Percentiles rank a stretch among this genome's conserved stretches.
phyloP scores from a whole-genome alignment of 495 filamentous ascomycete genomes.

The Bombardia bombarda region DNA sequence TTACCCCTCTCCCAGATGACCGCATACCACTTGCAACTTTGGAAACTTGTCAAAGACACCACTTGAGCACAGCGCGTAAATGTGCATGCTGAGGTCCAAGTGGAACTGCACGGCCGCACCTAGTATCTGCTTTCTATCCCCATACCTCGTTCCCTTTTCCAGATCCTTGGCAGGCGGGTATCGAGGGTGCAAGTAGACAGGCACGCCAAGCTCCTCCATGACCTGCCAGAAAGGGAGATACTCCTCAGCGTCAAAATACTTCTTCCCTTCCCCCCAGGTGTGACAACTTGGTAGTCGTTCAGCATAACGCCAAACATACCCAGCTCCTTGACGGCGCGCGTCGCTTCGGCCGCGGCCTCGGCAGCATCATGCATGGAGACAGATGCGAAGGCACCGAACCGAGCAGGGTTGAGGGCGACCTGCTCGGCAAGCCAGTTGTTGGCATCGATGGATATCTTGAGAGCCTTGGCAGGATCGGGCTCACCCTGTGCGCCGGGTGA shows the following conservation, averaged over 20 bases:
- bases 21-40: slow-evolving; percentile 49
- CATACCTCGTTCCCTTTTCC: slow-evolving; percentile 12
- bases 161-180: slow-evolving; percentile 28
- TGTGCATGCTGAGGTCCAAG: slow-evolving; percentile 29
- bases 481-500: slow-evolving; percentile 54
- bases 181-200: slow-evolving; percentile 54
- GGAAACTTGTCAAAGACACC: slow-evolving; percentile 47
- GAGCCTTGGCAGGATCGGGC: slow-evolving; percentile 26
- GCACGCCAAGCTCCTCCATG: slow-evolving; percentile 50
- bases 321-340: slow-evolving; percentile 44
- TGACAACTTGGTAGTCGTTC: slow-evolving; percentile 43
- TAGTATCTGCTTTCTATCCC: slow-evolving; percentile 20
- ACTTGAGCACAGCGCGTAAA: slow-evolving; percentile 27
- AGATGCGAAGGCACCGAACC: slow-evolving; percentile 49
- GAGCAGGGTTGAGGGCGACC: slow-evolving; percentile 41
- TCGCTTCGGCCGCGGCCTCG: slow-evolving; percentile 48
- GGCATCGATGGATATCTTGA: slow-evolving; percentile 32
- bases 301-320: slow-evolving; percentile 53
- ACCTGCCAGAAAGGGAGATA: slow-evolving; percentile 53
- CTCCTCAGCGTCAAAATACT: slow-evolving; percentile 50
- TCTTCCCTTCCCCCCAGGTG: slow-evolving; percentile 36
- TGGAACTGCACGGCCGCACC: slow-evolving; percentile 31
- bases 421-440: slow-evolving; percentile 52
- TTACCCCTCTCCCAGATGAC: slow-evolving; percentile 53
- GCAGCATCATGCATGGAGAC: slow-evolving; percentile 35